Conservation (phyloP, 352 stramenopile genomes). For the Phytophthora ramorum region DNA sequence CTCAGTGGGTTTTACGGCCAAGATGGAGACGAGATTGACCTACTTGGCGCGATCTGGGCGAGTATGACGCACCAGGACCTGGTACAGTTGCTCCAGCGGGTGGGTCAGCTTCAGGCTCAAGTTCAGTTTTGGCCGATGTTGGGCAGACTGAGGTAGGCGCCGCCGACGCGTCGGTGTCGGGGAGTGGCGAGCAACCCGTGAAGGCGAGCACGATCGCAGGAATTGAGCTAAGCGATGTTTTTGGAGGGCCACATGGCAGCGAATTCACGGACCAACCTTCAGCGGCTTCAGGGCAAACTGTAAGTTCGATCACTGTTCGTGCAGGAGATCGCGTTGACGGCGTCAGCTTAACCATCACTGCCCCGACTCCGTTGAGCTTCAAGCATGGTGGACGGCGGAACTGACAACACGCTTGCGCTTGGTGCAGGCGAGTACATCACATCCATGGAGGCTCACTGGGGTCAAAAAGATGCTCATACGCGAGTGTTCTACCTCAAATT, state of each 20-base stretch:
- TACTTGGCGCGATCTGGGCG: background rate
- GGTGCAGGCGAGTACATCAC: slow-evolving; percentile 40
- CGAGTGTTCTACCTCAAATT: slow-evolving; percentile 49
- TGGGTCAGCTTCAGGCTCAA: too few relatives aligned
- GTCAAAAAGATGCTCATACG: slow-evolving; percentile 34
- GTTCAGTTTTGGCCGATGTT: too few relatives aligned
- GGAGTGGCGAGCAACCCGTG: too few relatives aligned
- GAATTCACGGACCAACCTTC: slow-evolving; percentile 37
- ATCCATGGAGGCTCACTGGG: slow-evolving; percentile 48
- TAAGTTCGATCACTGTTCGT: slow-evolving; percentile 39
- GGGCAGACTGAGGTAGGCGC: too few relatives aligned
- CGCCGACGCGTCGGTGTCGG: too few relatives aligned
- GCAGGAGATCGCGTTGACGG: slow-evolving; percentile 36
- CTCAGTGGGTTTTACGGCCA: background rate
- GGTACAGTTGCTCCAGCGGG: background rate
- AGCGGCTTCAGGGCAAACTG: slow-evolving; percentile 9
- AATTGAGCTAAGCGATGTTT: slow-evolving; percentile 25
- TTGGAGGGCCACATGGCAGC: slow-evolving; percentile 40
- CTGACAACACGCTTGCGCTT: slow-evolving; percentile 36
- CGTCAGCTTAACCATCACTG: slow-evolving; percentile 32
- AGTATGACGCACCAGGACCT: background rate
- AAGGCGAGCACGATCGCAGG: too few relatives aligned
- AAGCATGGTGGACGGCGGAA: slow-evolving; percentile 41
- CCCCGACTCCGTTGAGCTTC: slow-evolving; percentile 26
- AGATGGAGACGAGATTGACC: background rate